These are phyloP conservation scores for Chytridiales sp. DNA, from an alignment of 371 early-diverging fungal genomes.

Conservation along the genomic window DNA sequence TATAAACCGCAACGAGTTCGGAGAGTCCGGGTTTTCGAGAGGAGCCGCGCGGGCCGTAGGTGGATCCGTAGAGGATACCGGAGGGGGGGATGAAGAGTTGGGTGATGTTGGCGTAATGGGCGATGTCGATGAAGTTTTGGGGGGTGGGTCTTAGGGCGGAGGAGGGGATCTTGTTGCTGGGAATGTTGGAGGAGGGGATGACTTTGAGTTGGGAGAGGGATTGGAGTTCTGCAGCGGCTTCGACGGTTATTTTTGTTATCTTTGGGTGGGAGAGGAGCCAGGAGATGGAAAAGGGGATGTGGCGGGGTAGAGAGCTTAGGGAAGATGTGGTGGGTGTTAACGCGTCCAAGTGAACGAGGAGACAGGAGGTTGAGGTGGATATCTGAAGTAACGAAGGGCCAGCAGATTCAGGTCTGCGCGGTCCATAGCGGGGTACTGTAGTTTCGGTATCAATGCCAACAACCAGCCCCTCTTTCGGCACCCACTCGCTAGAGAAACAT, in stretches of 20 bases:
- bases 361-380: conserved; percentile 3
- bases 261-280: conserved; percentile 11
- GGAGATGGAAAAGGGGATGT: background rate
- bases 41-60: too few relatives aligned
- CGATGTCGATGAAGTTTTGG: background rate
- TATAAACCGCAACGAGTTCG: conserved; percentile 7
- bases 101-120: background rate
- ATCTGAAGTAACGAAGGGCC: conserved; percentile 12
- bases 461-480: conserved; percentile 1
- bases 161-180: background rate
- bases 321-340: background rate
- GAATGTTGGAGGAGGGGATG: background rate
- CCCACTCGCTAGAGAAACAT: conserved; percentile 2
- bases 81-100: background rate
- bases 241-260: conserved; percentile 11
- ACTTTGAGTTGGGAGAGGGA: background rate
- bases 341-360: conserved; percentile 17
- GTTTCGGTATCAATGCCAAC: conserved; percentile 23
- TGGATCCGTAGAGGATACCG: too few relatives aligned
- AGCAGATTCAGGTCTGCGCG: background rate
- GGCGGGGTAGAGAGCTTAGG: background rate
- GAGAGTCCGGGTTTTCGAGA: conserved; percentile 7
- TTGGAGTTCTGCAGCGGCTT: background rate
- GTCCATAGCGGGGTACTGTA: background rate
- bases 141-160: background rate